Conservation (phyloP, 306 rosid species). For the Astragalus glycyphyllos region DNA sequence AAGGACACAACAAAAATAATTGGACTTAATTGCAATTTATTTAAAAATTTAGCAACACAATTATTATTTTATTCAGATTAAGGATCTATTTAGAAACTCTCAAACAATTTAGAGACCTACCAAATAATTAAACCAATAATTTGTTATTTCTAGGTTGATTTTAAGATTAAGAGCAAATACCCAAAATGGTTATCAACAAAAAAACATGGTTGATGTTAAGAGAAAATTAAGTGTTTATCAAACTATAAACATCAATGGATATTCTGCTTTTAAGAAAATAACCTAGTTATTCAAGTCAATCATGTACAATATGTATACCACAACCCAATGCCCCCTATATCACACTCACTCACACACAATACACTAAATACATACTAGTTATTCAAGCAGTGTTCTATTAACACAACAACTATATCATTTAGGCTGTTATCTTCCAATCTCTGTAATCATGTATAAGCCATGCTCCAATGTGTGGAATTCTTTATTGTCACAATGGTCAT, state of each 20-base stretch:
- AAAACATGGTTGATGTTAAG: too few species aligned
- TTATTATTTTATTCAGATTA: too few species aligned
- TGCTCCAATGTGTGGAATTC: conserved; percentile 38
- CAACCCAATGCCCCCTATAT: conserved; percentile 45
- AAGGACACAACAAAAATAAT: too few species aligned
- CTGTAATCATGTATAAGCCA: conserved; percentile 43
- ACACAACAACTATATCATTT: conserved; percentile 46
- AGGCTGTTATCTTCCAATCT: conserved; percentile 46
- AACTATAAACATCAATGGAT: conserved; percentile 37
- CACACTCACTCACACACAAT: conserved; percentile 46
- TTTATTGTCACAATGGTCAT: conserved; percentile 39
- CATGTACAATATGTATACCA: conserved; percentile 50
- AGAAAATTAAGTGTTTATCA: too few species aligned
- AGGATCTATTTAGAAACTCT: too few species aligned
- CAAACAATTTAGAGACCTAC: too few species aligned
- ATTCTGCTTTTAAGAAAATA: conserved; percentile 37
- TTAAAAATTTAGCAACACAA: too few species aligned
- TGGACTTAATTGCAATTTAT: too few species aligned
- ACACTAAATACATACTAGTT: conserved; percentile 39
- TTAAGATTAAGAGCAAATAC: too few species aligned
- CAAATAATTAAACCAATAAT: too few species aligned
- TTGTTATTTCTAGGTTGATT: too few species aligned
- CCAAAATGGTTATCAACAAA: too few species aligned
- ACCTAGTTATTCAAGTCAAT: conserved; percentile 46
- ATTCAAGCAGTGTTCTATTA: conserved; percentile 45